These are phyloP conservation scores for Candida maesae DNA, from an alignment of 805 yeast species.

Conservation along the genomic window DNA sequence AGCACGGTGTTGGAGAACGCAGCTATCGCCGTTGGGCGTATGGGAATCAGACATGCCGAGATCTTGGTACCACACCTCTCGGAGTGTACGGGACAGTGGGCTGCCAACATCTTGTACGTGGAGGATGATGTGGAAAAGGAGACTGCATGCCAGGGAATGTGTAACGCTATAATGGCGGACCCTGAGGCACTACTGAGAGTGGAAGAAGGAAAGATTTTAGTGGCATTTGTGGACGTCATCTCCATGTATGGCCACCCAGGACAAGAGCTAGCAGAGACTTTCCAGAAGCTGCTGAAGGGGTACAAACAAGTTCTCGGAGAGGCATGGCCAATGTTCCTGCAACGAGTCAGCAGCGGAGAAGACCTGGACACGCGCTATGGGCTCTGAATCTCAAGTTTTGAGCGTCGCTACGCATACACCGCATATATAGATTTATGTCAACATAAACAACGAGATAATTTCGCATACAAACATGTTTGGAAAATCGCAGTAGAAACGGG, in stretches of 20 bases:
- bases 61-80: conserved; percentile 55
- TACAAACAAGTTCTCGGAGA: conserved; percentile 47
- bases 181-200: conserved; percentile 51
- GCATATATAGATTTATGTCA: too few relatives aligned
- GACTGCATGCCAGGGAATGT: conserved; percentile 80
- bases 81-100: conserved; percentile 65
- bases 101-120: conserved; percentile 58
- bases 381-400: not conserved
- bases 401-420: too few relatives aligned
- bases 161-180: conserved; percentile 58
- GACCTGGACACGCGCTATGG: conserved; percentile 20
- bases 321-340: conserved; percentile 27
- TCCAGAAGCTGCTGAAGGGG: conserved; percentile 41
- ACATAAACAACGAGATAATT: not conserved
- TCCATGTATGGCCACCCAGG: conserved; percentile 52
- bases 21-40: conserved; percentile 84
- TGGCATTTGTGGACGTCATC: conserved; percentile 55
- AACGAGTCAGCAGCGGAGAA: conserved; percentile 18
- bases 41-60: conserved; percentile 64
- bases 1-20: conserved; percentile 77
- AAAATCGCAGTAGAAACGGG: too few relatives aligned
- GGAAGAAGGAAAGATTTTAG: conserved; percentile 42
- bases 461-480: not conserved
- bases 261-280: conserved; percentile 27
- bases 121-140: conserved; percentile 87